Conservation (phyloP, 2,329 filamentous ascomycete species). For the Diaporthe sp. region DNA sequence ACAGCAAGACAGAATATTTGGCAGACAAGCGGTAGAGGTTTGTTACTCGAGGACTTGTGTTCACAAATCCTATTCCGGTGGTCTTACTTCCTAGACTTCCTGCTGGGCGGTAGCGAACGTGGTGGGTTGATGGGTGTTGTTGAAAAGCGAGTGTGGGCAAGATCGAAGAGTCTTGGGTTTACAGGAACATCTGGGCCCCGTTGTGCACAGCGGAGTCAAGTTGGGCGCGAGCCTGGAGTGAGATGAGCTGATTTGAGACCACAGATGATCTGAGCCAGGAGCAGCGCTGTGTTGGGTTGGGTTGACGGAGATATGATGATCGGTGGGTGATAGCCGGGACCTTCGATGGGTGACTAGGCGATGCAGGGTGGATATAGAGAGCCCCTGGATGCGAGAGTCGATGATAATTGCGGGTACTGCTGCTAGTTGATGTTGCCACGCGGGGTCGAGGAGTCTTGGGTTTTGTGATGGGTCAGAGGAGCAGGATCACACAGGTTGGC, state of each 20-base stretch:
- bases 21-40: constrained; percentile 16
- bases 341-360: constrained; percentile 31
- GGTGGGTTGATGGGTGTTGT: constrained; percentile 41
- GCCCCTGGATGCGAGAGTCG: constrained; percentile 36
- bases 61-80: constrained; percentile 40
- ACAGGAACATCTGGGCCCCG: constrained; percentile 31
- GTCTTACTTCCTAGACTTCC: constrained; percentile 39
- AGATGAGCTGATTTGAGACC: constrained; percentile 12
- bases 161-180: constrained; percentile 42
- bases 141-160: constrained; percentile 44
- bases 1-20: constrained; percentile 29
- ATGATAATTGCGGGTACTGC: constrained; percentile 38
- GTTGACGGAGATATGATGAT: constrained; percentile 19
- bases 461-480: constrained; percentile 24
- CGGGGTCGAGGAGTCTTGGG: constrained; percentile 26
- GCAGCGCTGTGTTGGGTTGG: constrained; percentile 17
- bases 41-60: constrained; percentile 24
- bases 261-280: constrained; percentile 27
- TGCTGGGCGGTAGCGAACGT: constrained; percentile 57
- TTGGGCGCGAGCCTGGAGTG: neutral
- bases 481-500: constrained; percentile 13
- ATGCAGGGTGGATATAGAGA: constrained; percentile 28
- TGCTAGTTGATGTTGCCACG: constrained; percentile 40
- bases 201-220: constrained; percentile 13
- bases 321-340: constrained; percentile 33